Evolutionary conservation across 495 filamentous ascomycete species (phyloP), one percentile per base, ranked within the genome.

Genomic region (Hamigera avellanea): DNA sequence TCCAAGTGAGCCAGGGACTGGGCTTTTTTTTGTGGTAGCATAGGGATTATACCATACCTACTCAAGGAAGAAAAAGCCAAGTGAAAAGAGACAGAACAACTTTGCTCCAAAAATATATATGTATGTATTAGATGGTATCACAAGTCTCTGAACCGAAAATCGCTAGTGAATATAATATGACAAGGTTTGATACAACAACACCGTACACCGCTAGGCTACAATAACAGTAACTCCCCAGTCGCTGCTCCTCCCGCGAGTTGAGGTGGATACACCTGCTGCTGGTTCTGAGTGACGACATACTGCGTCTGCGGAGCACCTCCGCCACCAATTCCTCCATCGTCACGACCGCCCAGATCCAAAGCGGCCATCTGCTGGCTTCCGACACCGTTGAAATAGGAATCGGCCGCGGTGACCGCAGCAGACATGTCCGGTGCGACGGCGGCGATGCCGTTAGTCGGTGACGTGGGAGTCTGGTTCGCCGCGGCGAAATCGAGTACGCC

Each of bases 381-480:
- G 7, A 85, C 67, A 19, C 74, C 75, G 23, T 80, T 75, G 51
- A 95, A 95, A 51, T 91, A 94, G 19, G 72, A 75, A 48, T 95
- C 87, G 3, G 86, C 87, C 19, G 87, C 84, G 44, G 70, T 77
- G 14, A 89, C 74, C 0, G 87, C 87, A 8, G 77, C 73, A 13
- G 73, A 67, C 34, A 86, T 64, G 53, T 73, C 62, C 2, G 48
- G 61, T 14, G 53, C 41, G 17, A 45, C 52, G 13, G 39, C 38
- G 14, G 45, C 41, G 18, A 47, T 40, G 3, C 49, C 54, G 37
- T 60, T 55, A 10, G 42, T 37, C 2, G 53, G 39, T 2, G 48
- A 54, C 34, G 48, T 44, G 15, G 43, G 35, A 8, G 53, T 14
- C 23, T 39, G 29, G 19, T 36, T 46, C 18, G 48, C 45, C 16